Evolutionary conservation across 2,329 filamentous ascomycete genomes (phyloP).

Genomic region (Cytospora paraplurivora): DNA sequence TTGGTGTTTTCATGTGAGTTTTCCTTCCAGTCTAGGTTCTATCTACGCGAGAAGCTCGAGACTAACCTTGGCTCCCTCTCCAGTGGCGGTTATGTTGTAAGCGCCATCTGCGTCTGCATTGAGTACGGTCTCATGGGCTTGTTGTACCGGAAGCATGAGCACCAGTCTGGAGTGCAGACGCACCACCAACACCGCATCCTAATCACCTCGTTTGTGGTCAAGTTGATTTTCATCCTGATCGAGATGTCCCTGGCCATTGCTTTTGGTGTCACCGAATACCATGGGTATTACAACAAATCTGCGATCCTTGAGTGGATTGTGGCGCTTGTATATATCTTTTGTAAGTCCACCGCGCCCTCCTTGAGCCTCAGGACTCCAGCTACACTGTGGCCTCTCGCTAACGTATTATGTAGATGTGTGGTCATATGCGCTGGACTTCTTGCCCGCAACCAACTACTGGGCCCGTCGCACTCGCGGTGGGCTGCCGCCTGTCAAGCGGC

Average conservation of each 20-base stretch:
- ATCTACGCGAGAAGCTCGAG: not conserved
- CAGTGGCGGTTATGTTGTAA: slow-evolving; percentile 71
- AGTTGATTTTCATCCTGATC: slow-evolving; percentile 75
- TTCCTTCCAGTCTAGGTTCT: too few relatives aligned
- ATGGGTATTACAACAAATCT: slow-evolving; percentile 58
- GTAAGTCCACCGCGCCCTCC: slow-evolving; percentile 66
- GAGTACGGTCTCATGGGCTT: slow-evolving; percentile 53
- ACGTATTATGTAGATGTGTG: slow-evolving; percentile 11
- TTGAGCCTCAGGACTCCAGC: too few relatives aligned
- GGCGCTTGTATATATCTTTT: slow-evolving; percentile 80
- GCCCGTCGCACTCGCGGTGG: slow-evolving; percentile 2
- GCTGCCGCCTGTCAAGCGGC: not conserved
- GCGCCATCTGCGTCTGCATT: slow-evolving; percentile 79
- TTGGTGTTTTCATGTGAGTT: slow-evolving; percentile 69
- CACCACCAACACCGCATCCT: slow-evolving; percentile 73
- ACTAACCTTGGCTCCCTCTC: not conserved
- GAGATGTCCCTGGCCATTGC: slow-evolving; percentile 70
- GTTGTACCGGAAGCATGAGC: slow-evolving; percentile 44
- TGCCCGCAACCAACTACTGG: slow-evolving; percentile 11
- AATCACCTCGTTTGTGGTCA: slow-evolving; percentile 76
- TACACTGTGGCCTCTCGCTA: too few relatives aligned
- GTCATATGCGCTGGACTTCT: slow-evolving; percentile 21
- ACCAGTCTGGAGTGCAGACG: slow-evolving; percentile 71
- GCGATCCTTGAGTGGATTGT: slow-evolving; percentile 76
- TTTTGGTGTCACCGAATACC: slow-evolving; percentile 61